Conservation (phyloP, 768 basidiomycete species). For the Boletus sp. region DNA sequence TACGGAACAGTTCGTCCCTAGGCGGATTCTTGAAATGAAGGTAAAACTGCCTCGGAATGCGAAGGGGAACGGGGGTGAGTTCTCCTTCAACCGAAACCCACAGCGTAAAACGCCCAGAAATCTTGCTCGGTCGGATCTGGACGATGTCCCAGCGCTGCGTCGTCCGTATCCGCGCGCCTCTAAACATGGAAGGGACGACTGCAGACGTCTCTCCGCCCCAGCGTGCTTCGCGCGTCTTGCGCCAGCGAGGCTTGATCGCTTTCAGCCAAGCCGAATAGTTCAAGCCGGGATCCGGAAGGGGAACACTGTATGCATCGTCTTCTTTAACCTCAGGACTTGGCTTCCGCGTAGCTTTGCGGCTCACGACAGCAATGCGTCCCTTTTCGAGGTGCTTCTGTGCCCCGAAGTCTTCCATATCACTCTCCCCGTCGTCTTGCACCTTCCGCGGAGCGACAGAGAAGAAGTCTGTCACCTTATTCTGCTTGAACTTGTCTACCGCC, state of each 20-base stretch:
- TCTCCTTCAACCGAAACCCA: slow-evolving; percentile 85
- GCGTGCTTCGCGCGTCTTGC: slow-evolving; percentile 48
- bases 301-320: slow-evolving; percentile 22
- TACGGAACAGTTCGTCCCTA: slow-evolving; percentile 61
- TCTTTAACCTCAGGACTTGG: slow-evolving; percentile 42
- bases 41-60: slow-evolving; percentile 91
- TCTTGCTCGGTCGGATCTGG: slow-evolving; percentile 77
- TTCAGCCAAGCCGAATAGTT: slow-evolving; percentile 78
- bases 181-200: slow-evolving; percentile 73
- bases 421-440: slow-evolving; percentile 6
- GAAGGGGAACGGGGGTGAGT: slow-evolving; percentile 74
- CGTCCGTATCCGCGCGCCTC: slow-evolving; percentile 51
- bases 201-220: slow-evolving; percentile 40
- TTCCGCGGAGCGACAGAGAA: slow-evolving; percentile 42
- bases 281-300: slow-evolving; percentile 58
- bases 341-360: slow-evolving; percentile 43
- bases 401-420: slow-evolving; percentile 66
- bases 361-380: slow-evolving; percentile 52
- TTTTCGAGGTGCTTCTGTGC: slow-evolving; percentile 22
- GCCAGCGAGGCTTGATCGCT: slow-evolving; percentile 78
- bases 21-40: slow-evolving; percentile 78
- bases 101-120: slow-evolving; percentile 77
- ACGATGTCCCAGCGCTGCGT: slow-evolving; percentile 87
- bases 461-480: slow-evolving; percentile 96
- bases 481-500: slow-evolving; percentile 93